Evolutionary conservation across 306 rosid genomes (phyloP), one percentile per base, ranked within the genome.

Genomic region (Hippophae tibetana): DNA sequence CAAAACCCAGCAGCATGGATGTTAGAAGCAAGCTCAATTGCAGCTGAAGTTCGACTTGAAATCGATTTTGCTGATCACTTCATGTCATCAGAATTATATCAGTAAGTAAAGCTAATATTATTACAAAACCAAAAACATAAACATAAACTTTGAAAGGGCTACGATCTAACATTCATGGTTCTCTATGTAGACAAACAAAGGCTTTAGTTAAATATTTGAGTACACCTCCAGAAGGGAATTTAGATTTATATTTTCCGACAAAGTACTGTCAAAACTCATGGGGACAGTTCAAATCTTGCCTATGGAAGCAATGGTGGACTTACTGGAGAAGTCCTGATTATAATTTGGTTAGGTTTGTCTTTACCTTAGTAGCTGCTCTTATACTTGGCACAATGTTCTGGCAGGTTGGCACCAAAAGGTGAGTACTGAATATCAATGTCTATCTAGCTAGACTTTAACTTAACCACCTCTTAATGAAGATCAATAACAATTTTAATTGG

Each of bases 221-320:
- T 74, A 59, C 18, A 47, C 84, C 95, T 6, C 56, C 72, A 26
- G 65, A 81, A 23, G 82, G 76, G 27, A 78, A 82, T 8, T 76
- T 68, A 48, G 90, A 86, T 47, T 73, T 86, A 48, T 41, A 70
- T 58, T 83, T 83, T 61, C 58, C 79, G 1, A 76, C 86, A 14
- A 76, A 64, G 62, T 79, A 62, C 74, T 62, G 86, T 5, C 75
- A 60, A 51, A 44, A 87, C 56, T 72, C 83, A 61, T 31, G 52
- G 53, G 58, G 51, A 10, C 86, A 81, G 67, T 78, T 68, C 65
- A 44, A 74, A 44, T 86, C 86, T 43, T 83, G 90, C 51, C 76
- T 83, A 47, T 81, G 90, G 87, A 83, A 83, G 58, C 95, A 83
- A 64, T 84, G 76, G 47, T 81, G 81, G 86, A 83, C 88, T 7